These are phyloP conservation scores for Rubus idaeus DNA, from an alignment of 306 rosid species.

Conservation along the genomic window DNA sequence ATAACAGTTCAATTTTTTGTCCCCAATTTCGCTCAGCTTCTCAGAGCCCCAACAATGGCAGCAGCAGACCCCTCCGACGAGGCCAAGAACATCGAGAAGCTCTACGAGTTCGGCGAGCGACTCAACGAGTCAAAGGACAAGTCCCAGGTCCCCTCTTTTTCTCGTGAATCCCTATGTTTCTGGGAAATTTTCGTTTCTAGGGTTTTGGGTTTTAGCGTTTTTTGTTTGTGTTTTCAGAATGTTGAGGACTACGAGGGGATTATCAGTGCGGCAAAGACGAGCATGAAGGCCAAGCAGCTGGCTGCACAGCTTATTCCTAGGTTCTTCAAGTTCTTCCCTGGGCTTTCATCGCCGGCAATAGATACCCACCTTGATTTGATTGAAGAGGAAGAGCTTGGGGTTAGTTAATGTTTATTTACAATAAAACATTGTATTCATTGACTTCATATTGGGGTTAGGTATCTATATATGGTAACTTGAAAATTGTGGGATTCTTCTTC, in stretches of 20 bases:
- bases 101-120: constrained; percentile 87
- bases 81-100: constrained; percentile 74
- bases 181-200: constrained; percentile 7
- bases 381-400: constrained; percentile 95
- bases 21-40: constrained; percentile 36
- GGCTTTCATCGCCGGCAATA: constrained; percentile 70
- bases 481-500: not conserved
- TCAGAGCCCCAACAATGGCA: constrained; percentile 39
- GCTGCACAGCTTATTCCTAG: constrained; percentile 96
- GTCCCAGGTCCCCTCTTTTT: constrained; percentile 58
- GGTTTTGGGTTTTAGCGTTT: constrained; percentile 23
- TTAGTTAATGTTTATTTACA: constrained; percentile 31
- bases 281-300: constrained; percentile 88
- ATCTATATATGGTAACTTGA: constrained; percentile 13
- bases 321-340: constrained; percentile 90
- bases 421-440: not conserved
- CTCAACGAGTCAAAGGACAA: constrained; percentile 88
- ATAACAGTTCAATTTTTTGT: constrained; percentile 36
- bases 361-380: constrained; percentile 84
- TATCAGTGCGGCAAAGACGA: constrained; percentile 78
- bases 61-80: constrained; percentile 63
- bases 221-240: constrained; percentile 41
- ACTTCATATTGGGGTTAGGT: not conserved
- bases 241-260: constrained; percentile 80
- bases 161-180: not conserved